Evolutionary conservation across 2,329 filamentous ascomycete genomes (phyloP).

Genomic region (Sclerotinia trifoliorum): DNA sequence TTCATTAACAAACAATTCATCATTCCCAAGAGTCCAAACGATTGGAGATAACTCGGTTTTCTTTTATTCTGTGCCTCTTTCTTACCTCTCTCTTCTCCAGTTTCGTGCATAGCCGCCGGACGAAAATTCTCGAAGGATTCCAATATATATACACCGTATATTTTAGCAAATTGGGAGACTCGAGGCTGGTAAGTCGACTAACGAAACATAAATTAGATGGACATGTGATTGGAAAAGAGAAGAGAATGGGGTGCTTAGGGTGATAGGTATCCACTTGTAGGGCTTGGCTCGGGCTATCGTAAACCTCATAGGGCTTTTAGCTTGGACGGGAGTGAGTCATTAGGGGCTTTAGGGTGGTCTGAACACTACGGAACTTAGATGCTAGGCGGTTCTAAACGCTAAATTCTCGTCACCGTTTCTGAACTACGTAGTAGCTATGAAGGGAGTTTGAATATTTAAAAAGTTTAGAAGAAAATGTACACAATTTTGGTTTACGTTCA

Average conservation of each 20-base stretch:
- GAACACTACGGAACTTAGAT: neutral
- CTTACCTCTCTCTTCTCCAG: neutral
- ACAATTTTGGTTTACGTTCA: neutral
- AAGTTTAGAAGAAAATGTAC: neutral
- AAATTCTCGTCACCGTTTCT: neutral
- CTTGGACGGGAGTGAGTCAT: neutral
- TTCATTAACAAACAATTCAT: neutral
- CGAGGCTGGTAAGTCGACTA: neutral
- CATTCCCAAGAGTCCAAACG: neutral
- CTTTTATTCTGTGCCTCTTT: neutral
- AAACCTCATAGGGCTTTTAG: no score
- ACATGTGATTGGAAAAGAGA: neutral
- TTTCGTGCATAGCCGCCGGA: constrained; percentile 2
- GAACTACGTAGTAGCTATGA: neutral
- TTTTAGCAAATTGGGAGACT: neutral
- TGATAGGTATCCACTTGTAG: neutral
- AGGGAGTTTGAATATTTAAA: neutral
- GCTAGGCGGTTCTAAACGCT: neutral
- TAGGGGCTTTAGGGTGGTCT: neutral
- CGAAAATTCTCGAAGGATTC: neutral
- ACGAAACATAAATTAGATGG: neutral
- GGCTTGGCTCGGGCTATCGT: neutral
- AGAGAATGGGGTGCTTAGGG: neutral
- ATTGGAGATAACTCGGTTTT: neutral
- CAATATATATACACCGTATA: neutral